Conservation (phyloP, 2,329 filamentous ascomycete genomes). For the Aspergillus pseudoterreus region DNA sequence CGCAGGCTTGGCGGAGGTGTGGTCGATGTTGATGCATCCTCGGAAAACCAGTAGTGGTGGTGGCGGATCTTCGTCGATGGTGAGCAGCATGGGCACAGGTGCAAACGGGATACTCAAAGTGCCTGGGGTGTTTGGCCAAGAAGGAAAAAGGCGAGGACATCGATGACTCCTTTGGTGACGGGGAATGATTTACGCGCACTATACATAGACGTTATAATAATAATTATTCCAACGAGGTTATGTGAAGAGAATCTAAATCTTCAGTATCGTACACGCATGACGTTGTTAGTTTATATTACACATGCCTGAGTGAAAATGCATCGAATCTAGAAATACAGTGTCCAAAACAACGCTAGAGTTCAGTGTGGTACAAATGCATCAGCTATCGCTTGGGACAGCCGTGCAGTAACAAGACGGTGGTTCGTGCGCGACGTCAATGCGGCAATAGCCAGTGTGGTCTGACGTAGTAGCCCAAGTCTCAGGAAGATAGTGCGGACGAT, state of each 20-base stretch:
- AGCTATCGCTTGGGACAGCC: too few relatives aligned
- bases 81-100: slow-evolving; percentile 21
- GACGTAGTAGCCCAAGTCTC: not conserved
- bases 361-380: not conserved
- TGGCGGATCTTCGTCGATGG: slow-evolving; percentile 21
- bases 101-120: slow-evolving; percentile 30
- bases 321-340: not conserved
- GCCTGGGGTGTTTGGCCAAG: slow-evolving; percentile 30
- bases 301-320: not conserved
- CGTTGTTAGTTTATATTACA: not conserved
- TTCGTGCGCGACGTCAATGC: too few relatives aligned
- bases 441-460: too few relatives aligned
- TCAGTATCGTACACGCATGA: not conserved
- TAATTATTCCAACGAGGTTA: not conserved
- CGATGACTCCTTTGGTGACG: slow-evolving; percentile 17
- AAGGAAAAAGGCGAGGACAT: slow-evolving; percentile 32
- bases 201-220: not conserved
- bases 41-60: slow-evolving; percentile 28
- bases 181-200: not conserved
- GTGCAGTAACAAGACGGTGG: too few relatives aligned
- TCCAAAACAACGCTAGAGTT: not conserved
- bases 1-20: slow-evolving; percentile 79
- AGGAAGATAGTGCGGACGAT: too few relatives aligned
- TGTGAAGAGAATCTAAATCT: not conserved
- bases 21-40: slow-evolving; percentile 63